phyloP scores from a whole-genome alignment of 805 yeast genomes.

The Barnettozyma wickerhamii region DNA sequence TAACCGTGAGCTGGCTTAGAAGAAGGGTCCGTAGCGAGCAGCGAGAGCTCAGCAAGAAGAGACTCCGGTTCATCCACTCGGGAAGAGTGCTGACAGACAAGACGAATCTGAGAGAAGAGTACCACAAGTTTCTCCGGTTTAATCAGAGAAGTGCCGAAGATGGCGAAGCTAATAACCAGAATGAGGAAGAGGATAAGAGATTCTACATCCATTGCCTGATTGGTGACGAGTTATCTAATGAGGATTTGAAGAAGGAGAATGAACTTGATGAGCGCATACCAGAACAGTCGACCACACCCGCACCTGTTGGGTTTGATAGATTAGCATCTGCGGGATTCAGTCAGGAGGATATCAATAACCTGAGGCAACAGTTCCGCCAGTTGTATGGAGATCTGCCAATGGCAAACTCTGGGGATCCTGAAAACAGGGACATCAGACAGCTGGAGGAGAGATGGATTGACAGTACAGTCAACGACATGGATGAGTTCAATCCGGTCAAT shows the following conservation, averaged over 20 bases:
- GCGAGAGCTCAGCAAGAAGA: constrained; percentile 29
- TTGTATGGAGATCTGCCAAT: constrained; percentile 52
- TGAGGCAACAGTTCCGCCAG: constrained; percentile 69
- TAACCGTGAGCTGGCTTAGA: constrained; percentile 38
- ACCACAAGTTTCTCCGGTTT: constrained; percentile 29
- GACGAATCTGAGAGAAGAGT: constrained; percentile 50
- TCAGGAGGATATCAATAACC: constrained; percentile 65
- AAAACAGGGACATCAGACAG: constrained; percentile 52
- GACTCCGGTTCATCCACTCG: constrained; percentile 63
- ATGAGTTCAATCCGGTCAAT: constrained; percentile 43
- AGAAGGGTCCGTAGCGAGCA: constrained; percentile 35
- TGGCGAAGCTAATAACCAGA: background rate
- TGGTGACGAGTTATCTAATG: constrained; percentile 56
- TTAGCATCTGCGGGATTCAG: constrained; percentile 79
- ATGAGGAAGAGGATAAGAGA: constrained; percentile 22
- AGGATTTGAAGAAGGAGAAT: constrained; percentile 57
- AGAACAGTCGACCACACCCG: constrained; percentile 51
- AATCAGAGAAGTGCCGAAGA: constrained; percentile 7
- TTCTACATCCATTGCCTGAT: constrained; percentile 77
- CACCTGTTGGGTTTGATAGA: constrained; percentile 81
- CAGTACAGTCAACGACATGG: constrained; percentile 52
- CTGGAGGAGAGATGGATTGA: constrained; percentile 89
- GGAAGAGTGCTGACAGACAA: constrained; percentile 61
- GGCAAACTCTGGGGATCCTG: constrained; percentile 10
- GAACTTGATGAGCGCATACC: constrained; percentile 51